Base-by-base conservation (phyloP, 768 basidiomycete genomes). In the Tulasnella sp. region DNA sequence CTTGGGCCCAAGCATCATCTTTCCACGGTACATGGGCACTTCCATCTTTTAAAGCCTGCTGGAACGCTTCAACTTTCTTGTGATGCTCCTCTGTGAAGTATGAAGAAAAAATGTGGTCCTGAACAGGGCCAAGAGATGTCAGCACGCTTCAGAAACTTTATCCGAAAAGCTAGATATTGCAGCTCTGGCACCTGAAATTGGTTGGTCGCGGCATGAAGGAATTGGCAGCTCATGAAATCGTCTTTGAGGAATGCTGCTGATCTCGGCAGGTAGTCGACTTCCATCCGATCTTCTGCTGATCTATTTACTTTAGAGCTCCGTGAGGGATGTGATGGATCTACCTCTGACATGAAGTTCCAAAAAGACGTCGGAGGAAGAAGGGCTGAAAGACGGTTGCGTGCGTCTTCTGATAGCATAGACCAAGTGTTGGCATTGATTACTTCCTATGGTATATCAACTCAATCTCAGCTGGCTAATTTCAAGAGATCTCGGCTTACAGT, bases 1-100 rank as follows among this genome's bases (percentile, higher is more conserved):
- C 75, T 41, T 67, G 68, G 49, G 75, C 74, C 82, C 82, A 84
- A 31, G 72, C 74, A 31, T 82, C 78, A 64, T 84, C 82, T 65
- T 84, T 84, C 80, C 80, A 82, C 41, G 78, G 73, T 11, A 76
- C 80, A 29, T 79, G 75, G 31, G 80, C 56, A 7, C 70, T 74
- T 0, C 80, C 81, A 12, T 71, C 65, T 2, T 63, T 62, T 21
- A 81, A 71, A 17, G 76, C 79, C 15, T 70, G 68, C 45, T 73
- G 60, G 65, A 76, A 82, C 61, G 72, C 68, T 24, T 65, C 61
- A 9, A 80, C 71, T 56, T 74, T 74, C 31, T 71, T 72, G 11
- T 57, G 53, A 54, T 80, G 78, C 1, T 73, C 64, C 31, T 73
- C 70, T 1, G 76, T 73, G 49, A 78, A 69, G 76, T 78, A 81